Evolutionary conservation across 2,329 filamentous ascomycete species (phyloP).

Genomic region (Verticillium albo-atrum): DNA sequence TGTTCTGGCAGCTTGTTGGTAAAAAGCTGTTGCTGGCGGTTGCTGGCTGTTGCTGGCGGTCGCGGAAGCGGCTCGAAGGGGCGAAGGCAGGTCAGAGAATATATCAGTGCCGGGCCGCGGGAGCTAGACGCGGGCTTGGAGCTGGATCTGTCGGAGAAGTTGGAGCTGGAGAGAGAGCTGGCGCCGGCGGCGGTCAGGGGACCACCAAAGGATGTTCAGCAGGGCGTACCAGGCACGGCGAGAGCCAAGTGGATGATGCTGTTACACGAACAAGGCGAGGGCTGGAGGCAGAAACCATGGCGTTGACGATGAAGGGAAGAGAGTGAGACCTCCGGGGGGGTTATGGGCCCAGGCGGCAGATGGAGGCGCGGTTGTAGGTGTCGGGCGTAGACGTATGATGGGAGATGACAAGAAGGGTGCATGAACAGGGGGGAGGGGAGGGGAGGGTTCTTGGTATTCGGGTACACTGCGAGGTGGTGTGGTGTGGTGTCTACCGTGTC

Average conservation of each 20-base stretch:
- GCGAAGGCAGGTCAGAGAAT: not conserved
- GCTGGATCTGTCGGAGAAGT: no score
- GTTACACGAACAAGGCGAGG: not conserved
- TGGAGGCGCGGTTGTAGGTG: not conserved
- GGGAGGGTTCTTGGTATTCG: not conserved
- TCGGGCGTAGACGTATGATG: conserved; percentile 1
- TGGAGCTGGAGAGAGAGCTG: not conserved
- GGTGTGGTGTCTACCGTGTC: not conserved
- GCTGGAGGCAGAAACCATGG: not conserved
- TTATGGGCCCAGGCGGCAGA: not conserved
- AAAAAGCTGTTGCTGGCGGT: not conserved
- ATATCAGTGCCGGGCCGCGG: not conserved
- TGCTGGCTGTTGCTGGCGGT: no score
- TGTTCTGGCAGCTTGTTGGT: not conserved
- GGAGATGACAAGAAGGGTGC: not conserved
- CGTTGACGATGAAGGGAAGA: not conserved
- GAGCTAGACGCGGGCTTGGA: not conserved
- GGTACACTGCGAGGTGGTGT: not conserved
- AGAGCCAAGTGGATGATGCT: not conserved
- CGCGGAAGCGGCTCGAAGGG: no score
- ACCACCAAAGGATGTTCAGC: not conserved
- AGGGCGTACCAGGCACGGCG: not conserved
- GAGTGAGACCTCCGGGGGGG: not conserved
- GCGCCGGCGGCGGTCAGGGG: not conserved
- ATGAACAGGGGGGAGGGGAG: not conserved